Evolutionary conservation across 2,329 filamentous ascomycete species (phyloP), one percentile per base, ranked within the genome.

Genomic region (Sclerotinia trifoliorum): DNA sequence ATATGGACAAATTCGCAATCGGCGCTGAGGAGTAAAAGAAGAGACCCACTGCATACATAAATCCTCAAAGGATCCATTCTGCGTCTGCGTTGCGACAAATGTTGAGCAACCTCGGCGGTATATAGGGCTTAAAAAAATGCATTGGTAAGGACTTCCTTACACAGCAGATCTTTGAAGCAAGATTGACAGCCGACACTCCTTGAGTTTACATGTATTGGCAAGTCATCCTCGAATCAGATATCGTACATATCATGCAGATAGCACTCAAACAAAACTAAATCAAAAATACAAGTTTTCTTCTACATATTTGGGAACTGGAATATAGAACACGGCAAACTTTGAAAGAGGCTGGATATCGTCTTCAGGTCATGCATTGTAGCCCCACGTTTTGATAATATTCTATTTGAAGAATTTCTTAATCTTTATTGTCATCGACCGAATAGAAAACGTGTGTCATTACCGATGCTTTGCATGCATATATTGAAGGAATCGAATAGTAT

Each of bases 161-260:
- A 51, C 60, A 24, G 29, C 60, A 39, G n/a, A 24, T 21, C 21
- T 6, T 66, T 5, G n/a, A 61, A 52, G 64, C 54, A 60, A 55
- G 61, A 64, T 64, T 64, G 61, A 55, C 54, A 61, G 32, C 32
- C 54, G 15, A 29, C 24, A n/a, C 21, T 51, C 29, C 29, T 62
- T 51, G 29, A 51, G 60, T 21, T 39, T 66, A 55, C 64, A 60
- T 60, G 54, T 54, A 57, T 29, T 66, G 42, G 42, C 19, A 51
- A 61, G 44, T 19, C 54, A 60, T 15, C 32, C n/a, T 13, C 46
- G 46, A 58, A 44, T 51, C 8, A 29, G 24, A 51, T 6, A 29
- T 44, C 44, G 64, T 44, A 32, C 42, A 8, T 44, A 26, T 11
- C 35, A 49, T 61, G 24, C 5, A 17, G 3, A n/a, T 17, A 11